Percentiles rank a stretch among this genome's conserved stretches.
Evolutionary conservation across 768 basidiomycete species (phyloP).

Genomic region (Lentinula sp.): DNA sequence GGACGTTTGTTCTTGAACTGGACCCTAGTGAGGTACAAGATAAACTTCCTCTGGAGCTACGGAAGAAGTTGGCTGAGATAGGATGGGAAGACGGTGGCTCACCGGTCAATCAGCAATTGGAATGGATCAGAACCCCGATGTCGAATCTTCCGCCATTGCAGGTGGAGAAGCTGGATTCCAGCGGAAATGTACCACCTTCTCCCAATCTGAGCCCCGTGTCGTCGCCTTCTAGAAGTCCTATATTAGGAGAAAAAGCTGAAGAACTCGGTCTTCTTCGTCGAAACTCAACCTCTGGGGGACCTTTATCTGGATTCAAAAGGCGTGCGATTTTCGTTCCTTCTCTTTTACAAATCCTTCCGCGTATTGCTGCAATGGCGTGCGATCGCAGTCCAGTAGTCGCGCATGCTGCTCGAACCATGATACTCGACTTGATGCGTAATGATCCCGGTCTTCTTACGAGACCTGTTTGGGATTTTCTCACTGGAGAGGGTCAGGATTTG

Average conservation of each 20-base stretch:
- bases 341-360: constrained; percentile 47
- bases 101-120: constrained; percentile 46
- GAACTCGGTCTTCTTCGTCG: constrained; percentile 38
- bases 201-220: constrained; percentile 25
- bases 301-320: constrained; percentile 43
- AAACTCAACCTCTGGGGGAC: constrained; percentile 50
- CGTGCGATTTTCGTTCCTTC: constrained; percentile 63
- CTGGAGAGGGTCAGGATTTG: constrained; percentile 43
- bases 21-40: constrained; percentile 43
- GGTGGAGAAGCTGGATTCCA: constrained; percentile 42
- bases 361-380: constrained; percentile 44
- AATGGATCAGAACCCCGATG: constrained; percentile 60
- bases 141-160: constrained; percentile 56
- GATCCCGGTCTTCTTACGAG: constrained; percentile 65
- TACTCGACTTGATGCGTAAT: constrained; percentile 68
- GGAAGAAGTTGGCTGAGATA: constrained; percentile 62
- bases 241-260: constrained; percentile 17
- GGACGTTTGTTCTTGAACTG: constrained; percentile 48
- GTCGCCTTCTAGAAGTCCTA: constrained; percentile 23
- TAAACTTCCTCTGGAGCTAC: constrained; percentile 57
- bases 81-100: constrained; percentile 66
- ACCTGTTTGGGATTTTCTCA: constrained; percentile 54
- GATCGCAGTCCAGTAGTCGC: constrained; percentile 52
- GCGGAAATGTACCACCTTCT: constrained; percentile 21
- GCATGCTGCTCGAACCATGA: constrained; percentile 45